Percentiles rank a stretch among this genome's conserved stretches.
Conservation (phyloP, 2,329 filamentous ascomycete genomes). For the Epicoccum sorghinum region DNA sequence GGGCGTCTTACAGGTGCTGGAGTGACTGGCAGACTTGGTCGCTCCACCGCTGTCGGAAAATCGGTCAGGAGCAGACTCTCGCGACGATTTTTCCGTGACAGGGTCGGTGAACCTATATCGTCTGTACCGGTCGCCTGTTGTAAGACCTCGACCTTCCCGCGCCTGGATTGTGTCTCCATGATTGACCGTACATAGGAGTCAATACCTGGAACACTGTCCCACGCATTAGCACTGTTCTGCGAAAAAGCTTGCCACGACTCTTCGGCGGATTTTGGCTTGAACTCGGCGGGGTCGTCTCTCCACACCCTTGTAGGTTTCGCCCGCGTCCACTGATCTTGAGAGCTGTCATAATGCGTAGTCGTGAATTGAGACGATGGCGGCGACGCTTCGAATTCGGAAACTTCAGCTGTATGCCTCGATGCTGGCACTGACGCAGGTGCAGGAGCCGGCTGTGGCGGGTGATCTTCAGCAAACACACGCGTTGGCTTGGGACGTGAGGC, state of each 20-base stretch:
- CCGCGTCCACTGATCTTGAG: conserved; percentile 14
- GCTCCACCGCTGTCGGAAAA: conserved; percentile 81
- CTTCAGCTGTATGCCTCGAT: conserved; percentile 17
- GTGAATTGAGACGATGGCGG: conserved; percentile 35
- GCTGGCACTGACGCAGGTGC: conserved; percentile 36
- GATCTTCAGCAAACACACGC: conserved; percentile 69
- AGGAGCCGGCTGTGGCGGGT: conserved; percentile 47
- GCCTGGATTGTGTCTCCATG: conserved; percentile 64
- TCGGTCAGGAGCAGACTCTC: conserved; percentile 77
- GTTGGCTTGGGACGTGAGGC: conserved; percentile 66
- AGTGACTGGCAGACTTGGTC: conserved; percentile 88
- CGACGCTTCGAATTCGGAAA: conserved; percentile 31
- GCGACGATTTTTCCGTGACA: conserved; percentile 48
- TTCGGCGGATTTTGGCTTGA: conserved; percentile 43
- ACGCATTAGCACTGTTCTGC: conserved; percentile 74
- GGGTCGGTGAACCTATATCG: conserved; percentile 42
- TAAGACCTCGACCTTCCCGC: conserved; percentile 53
- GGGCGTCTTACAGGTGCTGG: conserved; percentile 77
- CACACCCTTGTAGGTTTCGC: conserved; percentile 15
- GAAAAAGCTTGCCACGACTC: conserved; percentile 76
- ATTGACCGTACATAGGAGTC: conserved; percentile 82
- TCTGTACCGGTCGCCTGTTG: conserved; percentile 31
- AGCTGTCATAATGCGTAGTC: conserved; percentile 38
- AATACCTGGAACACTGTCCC: conserved; percentile 91
- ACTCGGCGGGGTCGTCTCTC: conserved; percentile 8